Percentiles rank a stretch among this genome's conserved stretches.
phyloP scores from a whole-genome alignment of 192 early-diverging fungal species.

The Backusella parvicylindrica region DNA sequence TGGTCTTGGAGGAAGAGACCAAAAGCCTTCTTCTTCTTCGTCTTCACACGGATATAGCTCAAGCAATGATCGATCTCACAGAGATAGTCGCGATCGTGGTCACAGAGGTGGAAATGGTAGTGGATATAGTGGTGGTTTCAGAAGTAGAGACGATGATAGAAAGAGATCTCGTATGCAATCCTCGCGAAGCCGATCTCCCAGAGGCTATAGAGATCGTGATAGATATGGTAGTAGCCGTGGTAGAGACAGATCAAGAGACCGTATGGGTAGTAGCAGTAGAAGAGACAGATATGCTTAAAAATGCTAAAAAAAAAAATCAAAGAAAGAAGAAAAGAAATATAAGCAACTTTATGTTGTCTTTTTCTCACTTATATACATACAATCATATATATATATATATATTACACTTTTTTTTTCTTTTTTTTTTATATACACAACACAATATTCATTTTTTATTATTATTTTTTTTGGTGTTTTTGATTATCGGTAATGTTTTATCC shows the following conservation, averaged over 20 bases:
- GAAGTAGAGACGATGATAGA: conserved; percentile 27
- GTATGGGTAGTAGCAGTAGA: conserved; percentile 13
- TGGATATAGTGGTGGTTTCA: conserved; percentile 17
- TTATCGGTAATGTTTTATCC: not conserved
- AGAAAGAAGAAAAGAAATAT: not conserved
- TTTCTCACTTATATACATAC: not conserved
- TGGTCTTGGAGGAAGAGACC: conserved; percentile 66
- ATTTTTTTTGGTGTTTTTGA: not conserved
- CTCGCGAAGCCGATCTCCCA: conserved; percentile 39
- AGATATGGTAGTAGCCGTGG: conserved; percentile 23
- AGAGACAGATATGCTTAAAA: conserved; percentile 29
- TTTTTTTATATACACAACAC: not conserved
- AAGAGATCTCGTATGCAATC: conserved; percentile 28
- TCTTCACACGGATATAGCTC: not conserved
- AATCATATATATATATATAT: not conserved
- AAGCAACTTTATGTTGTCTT: not conserved
- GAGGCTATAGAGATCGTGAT: conserved; percentile 34
- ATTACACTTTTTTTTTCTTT: not conserved
- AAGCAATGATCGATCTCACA: conserved; percentile 28
- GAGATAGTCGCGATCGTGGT: conserved; percentile 30
- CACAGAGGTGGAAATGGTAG: conserved; percentile 26
- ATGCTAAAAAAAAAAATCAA: not conserved
- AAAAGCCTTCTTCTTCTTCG: not conserved
- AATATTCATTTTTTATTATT: too few species aligned
- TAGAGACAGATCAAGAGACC: conserved; percentile 32